A percentile compares a stretch with the other conserved stretches of the same genome.
These are phyloP conservation scores for Vicia villosa DNA, from an alignment of 306 rosid genomes.

Conservation along the genomic window DNA sequence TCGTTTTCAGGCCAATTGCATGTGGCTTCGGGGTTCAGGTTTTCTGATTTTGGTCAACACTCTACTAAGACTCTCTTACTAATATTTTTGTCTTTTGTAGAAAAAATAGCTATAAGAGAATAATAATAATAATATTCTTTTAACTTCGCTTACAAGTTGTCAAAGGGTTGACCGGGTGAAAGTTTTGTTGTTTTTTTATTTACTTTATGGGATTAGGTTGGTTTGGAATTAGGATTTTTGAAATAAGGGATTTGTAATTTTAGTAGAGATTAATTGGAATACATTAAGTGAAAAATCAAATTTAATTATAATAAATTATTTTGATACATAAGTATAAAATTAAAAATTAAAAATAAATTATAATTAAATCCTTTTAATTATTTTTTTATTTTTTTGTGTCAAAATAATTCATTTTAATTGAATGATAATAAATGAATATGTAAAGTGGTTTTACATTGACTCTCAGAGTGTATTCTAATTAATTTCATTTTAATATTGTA, in stretches of 20 bases:
- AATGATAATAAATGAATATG: no score
- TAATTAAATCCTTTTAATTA: no score
- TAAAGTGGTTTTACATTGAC: no score
- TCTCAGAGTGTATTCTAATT: no score
- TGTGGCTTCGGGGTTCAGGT: background rate
- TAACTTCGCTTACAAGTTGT: constrained; percentile 14
- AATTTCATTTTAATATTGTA: no score
- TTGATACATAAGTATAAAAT: no score
- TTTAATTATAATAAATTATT: no score
- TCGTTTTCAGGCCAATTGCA: constrained; percentile 9
- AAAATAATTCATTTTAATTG: no score
- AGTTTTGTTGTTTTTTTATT: background rate
- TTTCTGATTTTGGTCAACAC: constrained; percentile 18
- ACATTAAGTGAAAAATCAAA: no score
- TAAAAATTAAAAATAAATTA: no score
- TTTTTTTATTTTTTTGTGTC: no score
- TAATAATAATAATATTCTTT: background rate
- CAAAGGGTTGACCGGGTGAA: background rate
- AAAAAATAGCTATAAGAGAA: background rate
- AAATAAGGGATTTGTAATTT: background rate
- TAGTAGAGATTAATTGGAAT: no score
- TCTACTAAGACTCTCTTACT: background rate
- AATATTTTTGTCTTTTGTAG: constrained; percentile 2
- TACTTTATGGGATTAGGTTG: background rate
- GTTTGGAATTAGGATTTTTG: background rate